Base-by-base conservation (phyloP, 306 rosid species). In the Parietaria judaica region DNA sequence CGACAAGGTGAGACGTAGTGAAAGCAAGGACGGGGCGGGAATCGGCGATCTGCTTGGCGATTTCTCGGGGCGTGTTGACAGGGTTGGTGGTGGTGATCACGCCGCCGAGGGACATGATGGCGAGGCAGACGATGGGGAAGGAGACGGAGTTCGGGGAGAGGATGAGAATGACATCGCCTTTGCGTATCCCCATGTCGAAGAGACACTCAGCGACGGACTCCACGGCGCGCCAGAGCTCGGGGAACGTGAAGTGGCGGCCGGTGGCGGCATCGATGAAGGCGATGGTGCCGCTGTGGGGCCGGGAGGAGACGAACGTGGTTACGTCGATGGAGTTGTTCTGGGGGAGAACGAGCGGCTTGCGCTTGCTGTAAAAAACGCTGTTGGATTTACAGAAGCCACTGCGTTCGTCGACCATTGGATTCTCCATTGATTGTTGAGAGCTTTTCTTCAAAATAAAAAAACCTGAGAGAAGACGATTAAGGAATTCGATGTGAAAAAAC, bases 61-160 rank as follows among this genome's bases (percentile, higher is more conserved):
- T 88, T 70, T 92, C 98, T 6, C 74, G 58, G 1, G 84, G 0
- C 6, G 98, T 92, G 71, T 92, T 92, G 72, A 88, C 89, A 4
- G 98, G 98, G 61, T 88, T 92, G 35, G 95, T 86, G 72, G 98
- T 85, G 74, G 96, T 88, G 64, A 92, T 79, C 56, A 92, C 35
- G 56, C 92, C 96, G 14, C 98, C 98, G n/a, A 88, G 78, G 72
- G 94, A 86, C 86, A 92, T 88, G 54, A 79, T 79, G 70, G 94
- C 86, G 35, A 88, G 86, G 75, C 96, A 88, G 4, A 92, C 83
- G 0, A 92, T 72, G 6, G 98, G 96, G 66, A 88, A 88, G 76
- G 61, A 67, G 53, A 92, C 84, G 48, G 96, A 83, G 72, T 88
- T 88, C 0, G 95, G 98, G 52, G 98, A 88, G 51, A 92, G 82